Conservation (phyloP, 805 yeast species). For the Wilhelminamyces savonicus region DNA sequence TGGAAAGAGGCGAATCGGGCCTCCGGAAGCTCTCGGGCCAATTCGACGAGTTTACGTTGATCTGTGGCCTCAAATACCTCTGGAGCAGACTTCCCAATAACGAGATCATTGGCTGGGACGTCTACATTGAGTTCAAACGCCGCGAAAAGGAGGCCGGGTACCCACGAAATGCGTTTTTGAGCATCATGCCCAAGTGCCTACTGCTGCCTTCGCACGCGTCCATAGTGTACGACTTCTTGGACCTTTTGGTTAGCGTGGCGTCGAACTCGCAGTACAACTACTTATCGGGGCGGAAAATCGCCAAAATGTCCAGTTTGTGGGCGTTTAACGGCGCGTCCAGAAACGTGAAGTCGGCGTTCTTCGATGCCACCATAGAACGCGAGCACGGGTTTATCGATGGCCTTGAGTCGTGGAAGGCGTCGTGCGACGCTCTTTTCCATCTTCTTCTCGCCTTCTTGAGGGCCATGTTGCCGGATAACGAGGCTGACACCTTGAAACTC, state of each 20-base stretch:
- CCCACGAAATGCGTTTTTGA: constrained; percentile 69
- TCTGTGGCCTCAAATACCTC: constrained; percentile 70
- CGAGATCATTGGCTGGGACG: constrained; percentile 82
- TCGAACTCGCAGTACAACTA: constrained; percentile 75
- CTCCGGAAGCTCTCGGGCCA: constrained; percentile 39
- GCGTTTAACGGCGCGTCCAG: constrained; percentile 55
- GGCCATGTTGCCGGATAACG: constrained; percentile 68
- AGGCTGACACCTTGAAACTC: constrained; percentile 47
- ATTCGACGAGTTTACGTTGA: constrained; percentile 61
- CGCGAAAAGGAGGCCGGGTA: constrained; percentile 59
- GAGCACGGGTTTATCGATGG: constrained; percentile 58
- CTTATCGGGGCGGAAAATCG: constrained; percentile 71
- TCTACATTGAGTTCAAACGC: constrained; percentile 63
- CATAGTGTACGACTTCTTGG: constrained; percentile 82
- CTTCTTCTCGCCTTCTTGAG: constrained; percentile 68
- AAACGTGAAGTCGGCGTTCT: constrained; percentile 25
- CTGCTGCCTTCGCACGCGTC: constrained; percentile 85
- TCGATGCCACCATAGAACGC: constrained; percentile 26
- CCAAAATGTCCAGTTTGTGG: constrained; percentile 84
- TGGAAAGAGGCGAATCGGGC: constrained; percentile 25
- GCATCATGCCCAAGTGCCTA: constrained; percentile 78
- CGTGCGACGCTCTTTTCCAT: constrained; percentile 83
- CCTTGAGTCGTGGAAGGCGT: constrained; percentile 67
- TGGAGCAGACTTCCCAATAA: constrained; percentile 83
- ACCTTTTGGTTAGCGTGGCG: constrained; percentile 68